A percentile compares a stretch with the other conserved stretches of the same genome.
Evolutionary conservation across 192 early-diverging fungal species (phyloP).

Genomic region (Coemansia sp.): DNA sequence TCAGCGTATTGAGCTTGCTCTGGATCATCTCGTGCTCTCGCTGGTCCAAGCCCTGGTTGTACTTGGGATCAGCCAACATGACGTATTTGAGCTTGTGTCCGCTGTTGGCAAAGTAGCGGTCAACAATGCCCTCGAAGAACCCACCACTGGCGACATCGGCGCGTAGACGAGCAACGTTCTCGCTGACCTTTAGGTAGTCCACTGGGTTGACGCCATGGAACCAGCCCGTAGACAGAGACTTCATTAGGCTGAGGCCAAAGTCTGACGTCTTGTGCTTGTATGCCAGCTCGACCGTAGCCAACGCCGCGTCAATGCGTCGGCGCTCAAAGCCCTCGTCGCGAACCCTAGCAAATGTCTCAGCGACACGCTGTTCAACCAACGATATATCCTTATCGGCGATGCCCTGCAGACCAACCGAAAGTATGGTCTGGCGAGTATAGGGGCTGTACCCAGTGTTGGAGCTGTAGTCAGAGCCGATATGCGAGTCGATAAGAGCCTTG

Average conservation of each 20-base stretch:
- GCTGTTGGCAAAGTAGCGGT: slow-evolving; percentile 81
- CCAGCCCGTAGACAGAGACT: slow-evolving; percentile 76
- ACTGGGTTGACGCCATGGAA: slow-evolving; percentile 87
- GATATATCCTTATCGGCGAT: slow-evolving; percentile 67
- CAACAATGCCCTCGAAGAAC: slow-evolving; percentile 76
- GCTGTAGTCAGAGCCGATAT: slow-evolving; percentile 87
- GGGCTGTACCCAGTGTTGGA: slow-evolving; percentile 89
- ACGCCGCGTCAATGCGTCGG: slow-evolving; percentile 75
- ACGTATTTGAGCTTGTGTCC: slow-evolving; percentile 73
- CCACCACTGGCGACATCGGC: slow-evolving; percentile 58
- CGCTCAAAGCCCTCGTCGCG: slow-evolving; percentile 76
- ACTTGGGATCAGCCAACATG: slow-evolving; percentile 79
- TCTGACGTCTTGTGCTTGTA: slow-evolving; percentile 86
- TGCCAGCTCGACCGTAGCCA: slow-evolving; percentile 88
- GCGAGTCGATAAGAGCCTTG: slow-evolving; percentile 87
- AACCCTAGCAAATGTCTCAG: slow-evolving; percentile 66
- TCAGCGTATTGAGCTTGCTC: slow-evolving; percentile 62
- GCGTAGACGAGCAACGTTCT: slow-evolving; percentile 73
- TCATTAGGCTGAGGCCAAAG: slow-evolving; percentile 86
- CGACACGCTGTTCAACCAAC: slow-evolving; percentile 67
- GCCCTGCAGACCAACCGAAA: slow-evolving; percentile 90
- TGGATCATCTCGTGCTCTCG: slow-evolving; percentile 71
- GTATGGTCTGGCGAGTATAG: slow-evolving; percentile 57
- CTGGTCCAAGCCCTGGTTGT: slow-evolving; percentile 59
- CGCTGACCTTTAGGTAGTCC: slow-evolving; percentile 77